Evolutionary conservation across 2,329 filamentous ascomycete species (phyloP), one percentile per base, ranked within the genome.

Genomic region (Epichloe hybrida): DNA sequence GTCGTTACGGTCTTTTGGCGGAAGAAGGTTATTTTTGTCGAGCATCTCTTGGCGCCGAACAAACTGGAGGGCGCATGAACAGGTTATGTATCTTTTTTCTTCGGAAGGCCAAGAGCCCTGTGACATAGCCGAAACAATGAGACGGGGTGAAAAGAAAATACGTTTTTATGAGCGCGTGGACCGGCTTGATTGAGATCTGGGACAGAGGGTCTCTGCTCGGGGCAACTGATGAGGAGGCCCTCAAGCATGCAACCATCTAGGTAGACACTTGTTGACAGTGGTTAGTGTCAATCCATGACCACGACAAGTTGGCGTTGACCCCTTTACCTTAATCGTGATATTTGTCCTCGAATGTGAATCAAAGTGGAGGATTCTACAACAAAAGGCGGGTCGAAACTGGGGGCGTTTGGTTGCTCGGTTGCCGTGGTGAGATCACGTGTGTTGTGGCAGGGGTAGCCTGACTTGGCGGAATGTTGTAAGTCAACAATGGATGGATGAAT

Each of bases 391-490:
- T 23, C 9, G n/a, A 7, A 38, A 38, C 13, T 13, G 13, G 15
- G 23, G 34, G 21, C 41, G 41, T 31, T 43, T 43, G 31, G 11
- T 40, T 41, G 8, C 45, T 9, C 21, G 53, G 62, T 64, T 64
- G 62, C 62, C 49, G 58, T 64, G 62, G 62, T 63, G 61, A 63
- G 60, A 56, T 63, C 61, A 64, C 62, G 61, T 62, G 62, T 17
- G 62, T 17, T 21, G 35, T n/a, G 15, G 21, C 46, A 49, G 41
- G 50, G 50, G 41, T 46, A 3, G 15, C 9, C 5, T 31, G 20
- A 15, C 2, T 6, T n/a, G 34, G 45, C 31, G 40, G 46, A 35
- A 23, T 34, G 46, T 35, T 45, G 40, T 13, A 49, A 55, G 59
- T 58, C 59, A 64, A 62, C 58, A 63, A 60, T 57, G 47, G 50